Evolutionary conservation across 176 grass and related monocot species (phyloP).

Genomic region (Oryza brachyantha): DNA sequence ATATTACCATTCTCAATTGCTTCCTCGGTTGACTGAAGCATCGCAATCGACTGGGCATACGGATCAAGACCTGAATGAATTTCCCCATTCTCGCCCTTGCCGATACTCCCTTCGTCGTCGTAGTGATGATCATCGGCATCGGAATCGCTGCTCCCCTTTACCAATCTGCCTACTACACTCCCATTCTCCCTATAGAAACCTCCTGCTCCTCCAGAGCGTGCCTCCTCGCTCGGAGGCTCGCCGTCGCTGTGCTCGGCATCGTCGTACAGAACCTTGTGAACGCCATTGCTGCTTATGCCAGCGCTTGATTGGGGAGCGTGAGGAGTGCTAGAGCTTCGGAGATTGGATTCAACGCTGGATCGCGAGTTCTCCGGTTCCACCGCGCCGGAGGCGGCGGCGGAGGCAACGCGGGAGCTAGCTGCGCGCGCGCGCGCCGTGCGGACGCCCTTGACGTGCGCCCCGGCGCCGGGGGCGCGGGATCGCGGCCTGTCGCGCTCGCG

Average conservation of each 20-base stretch:
- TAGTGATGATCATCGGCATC: constrained; percentile 22
- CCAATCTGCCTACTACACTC: constrained; percentile 22
- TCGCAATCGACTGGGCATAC: constrained; percentile 44
- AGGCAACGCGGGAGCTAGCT: constrained; percentile 11
- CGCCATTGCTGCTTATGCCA: constrained; percentile 45
- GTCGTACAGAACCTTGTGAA: constrained; percentile 50
- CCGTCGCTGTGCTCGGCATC: constrained; percentile 58
- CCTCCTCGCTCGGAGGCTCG: constrained; percentile 40
- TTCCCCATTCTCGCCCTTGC: constrained; percentile 49
- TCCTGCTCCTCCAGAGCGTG: constrained; percentile 16
- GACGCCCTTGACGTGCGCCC: constrained; percentile 29
- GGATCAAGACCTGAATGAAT: constrained; percentile 45
- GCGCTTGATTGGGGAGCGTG: constrained; percentile 8
- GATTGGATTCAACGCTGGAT: constrained; percentile 58
- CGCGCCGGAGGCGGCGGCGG: neutral
- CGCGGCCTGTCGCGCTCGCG: constrained; percentile 47
- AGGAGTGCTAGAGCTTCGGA: constrained; percentile 28
- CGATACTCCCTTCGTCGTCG: constrained; percentile 31
- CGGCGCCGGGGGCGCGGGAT: constrained; percentile 20
- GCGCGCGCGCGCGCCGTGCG: constrained; percentile 31
- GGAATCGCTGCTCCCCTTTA: constrained; percentile 34
- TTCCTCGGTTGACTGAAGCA: constrained; percentile 68
- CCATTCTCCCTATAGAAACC: constrained; percentile 57
- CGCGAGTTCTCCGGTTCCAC: constrained; percentile 70
- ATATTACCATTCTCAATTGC: constrained; percentile 82